A percentile compares a stretch with the other conserved stretches of the same genome.
Evolutionary conservation across 805 yeast genomes (phyloP).

Genomic region (Candida hispaniensis): DNA sequence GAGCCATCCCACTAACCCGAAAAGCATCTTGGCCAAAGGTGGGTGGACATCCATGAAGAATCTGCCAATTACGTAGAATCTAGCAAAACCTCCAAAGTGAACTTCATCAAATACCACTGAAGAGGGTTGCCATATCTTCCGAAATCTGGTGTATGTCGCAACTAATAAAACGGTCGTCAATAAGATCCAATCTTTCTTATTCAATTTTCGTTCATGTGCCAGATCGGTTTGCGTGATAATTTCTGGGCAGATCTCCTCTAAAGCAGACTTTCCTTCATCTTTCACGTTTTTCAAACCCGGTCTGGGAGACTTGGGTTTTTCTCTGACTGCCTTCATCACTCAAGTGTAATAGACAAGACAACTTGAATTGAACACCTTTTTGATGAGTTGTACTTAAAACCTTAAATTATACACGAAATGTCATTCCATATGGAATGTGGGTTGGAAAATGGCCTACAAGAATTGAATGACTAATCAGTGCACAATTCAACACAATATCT

Average conservation of each 20-base stretch:
- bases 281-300: constrained; percentile 5
- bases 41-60: constrained; percentile 67
- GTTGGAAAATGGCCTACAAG: too few relatives aligned
- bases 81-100: constrained; percentile 94
- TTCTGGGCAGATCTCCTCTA: constrained; percentile 16
- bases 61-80: constrained; percentile 55
- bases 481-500: too few relatives aligned
- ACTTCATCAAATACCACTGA: constrained; percentile 76
- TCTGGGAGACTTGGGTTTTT: too few relatives aligned
- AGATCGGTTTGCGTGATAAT: constrained; percentile 10
- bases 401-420: too few relatives aligned
- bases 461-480: too few relatives aligned
- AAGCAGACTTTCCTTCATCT: constrained; percentile 10
- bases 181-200: constrained; percentile 17
- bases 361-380: too few relatives aligned
- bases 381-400: too few relatives aligned
- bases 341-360: too few relatives aligned
- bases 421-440: too few relatives aligned
- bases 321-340: too few relatives aligned
- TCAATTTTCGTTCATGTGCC: constrained; percentile 11
- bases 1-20: constrained; percentile 41
- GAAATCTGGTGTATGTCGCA: constrained; percentile 50
- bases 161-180: constrained; percentile 36
- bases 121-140: constrained; percentile 52
- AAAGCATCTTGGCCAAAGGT: constrained; percentile 53